Evolutionary conservation across 371 early-diverging fungal species (phyloP), one percentile per base, ranked within the genome.

Genomic region (Circinella minor): DNA sequence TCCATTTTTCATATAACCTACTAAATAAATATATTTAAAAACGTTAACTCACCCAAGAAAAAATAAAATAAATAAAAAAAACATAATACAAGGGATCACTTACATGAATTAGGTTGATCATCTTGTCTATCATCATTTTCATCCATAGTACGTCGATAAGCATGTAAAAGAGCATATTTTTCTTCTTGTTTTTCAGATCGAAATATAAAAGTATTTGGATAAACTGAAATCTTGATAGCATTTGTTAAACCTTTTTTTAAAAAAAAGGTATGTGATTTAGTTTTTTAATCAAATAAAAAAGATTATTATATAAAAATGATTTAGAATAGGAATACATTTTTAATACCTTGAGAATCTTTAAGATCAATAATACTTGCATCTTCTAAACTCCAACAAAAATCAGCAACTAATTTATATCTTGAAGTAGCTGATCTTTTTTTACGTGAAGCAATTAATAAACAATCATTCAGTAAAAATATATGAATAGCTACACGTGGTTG

Each of bases 301-400:
- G n/a, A n/a, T n/a, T n/a, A n/a, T n/a, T n/a, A n/a, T n/a, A n/a
- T n/a, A n/a, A n/a, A n/a, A n/a, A n/a, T n/a, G n/a, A n/a, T n/a
- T n/a, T n/a, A n/a, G n/a, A n/a, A n/a, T n/a, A n/a, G n/a, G n/a
- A n/a, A n/a, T n/a, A n/a, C n/a, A n/a, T n/a, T n/a, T n/a, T n/a
- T n/a, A n/a, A n/a, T 84, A 88, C 93, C 93, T 63, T 86, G 68
- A 0, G 93, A 83, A 71, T 96, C 95, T 72, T 90, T 90, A 69
- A 95, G 81, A 66, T 98, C 96, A 18, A 91, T 87, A 3, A 96
- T 84, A 0, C 89, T 90, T 20, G 94, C 85, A 34, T 96, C 94
- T 27, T 86, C 77, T 27, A 96, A 72, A 34, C 74, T 69, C 87
- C 92, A 94, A 65, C 93, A 92, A 61, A 89, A 85, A 60, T 96